Conservation (phyloP, 78 protist species). For the Emiliania huxleyi region DNA sequence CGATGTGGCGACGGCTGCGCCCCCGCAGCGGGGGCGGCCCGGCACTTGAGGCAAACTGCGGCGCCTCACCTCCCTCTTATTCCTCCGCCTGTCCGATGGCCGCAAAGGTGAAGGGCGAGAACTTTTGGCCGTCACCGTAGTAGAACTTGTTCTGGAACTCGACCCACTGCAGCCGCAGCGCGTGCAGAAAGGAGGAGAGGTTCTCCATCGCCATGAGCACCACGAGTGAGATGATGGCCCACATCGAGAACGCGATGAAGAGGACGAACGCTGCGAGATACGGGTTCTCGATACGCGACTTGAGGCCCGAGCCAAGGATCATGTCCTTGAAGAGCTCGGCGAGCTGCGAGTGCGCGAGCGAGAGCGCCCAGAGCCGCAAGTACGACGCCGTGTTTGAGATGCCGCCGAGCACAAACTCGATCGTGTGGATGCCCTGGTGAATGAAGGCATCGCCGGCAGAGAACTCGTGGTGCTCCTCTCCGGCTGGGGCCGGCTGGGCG, state of each 20-base stretch:
- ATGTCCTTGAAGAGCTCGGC: conserved; percentile 72
- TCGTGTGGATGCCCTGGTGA: conserved; percentile 93
- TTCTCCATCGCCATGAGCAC: conserved; percentile 97
- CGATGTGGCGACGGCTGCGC: too few species aligned
- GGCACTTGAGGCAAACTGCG: too few species aligned
- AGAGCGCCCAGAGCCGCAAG: conserved; percentile 99
- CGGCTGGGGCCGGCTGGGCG: conserved; percentile 46
- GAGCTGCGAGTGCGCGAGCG: conserved; percentile 92
- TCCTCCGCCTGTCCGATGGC: neutral
- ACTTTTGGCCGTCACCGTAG: conserved; percentile 74
- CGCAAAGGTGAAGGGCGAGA: conserved; percentile 66
- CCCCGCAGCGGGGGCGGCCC: too few species aligned
- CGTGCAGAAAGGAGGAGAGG: conserved; percentile 99
- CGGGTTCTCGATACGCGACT: neutral
- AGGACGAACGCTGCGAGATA: neutral
- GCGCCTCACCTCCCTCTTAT: too few species aligned
- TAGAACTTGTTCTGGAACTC: conserved; percentile 93
- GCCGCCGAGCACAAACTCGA: conserved; percentile 96
- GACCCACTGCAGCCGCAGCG: conserved; percentile 99
- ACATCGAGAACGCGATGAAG: conserved; percentile 73
- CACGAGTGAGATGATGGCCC: conserved; percentile 88
- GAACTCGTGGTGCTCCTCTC: conserved; percentile 57
- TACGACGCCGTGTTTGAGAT: conserved; percentile 99
- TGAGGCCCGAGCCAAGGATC: conserved; percentile 42
- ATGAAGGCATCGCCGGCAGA: conserved; percentile 82